phyloP scores from a whole-genome alignment of 768 basidiomycete species.

The Agrocybe praecox region DNA sequence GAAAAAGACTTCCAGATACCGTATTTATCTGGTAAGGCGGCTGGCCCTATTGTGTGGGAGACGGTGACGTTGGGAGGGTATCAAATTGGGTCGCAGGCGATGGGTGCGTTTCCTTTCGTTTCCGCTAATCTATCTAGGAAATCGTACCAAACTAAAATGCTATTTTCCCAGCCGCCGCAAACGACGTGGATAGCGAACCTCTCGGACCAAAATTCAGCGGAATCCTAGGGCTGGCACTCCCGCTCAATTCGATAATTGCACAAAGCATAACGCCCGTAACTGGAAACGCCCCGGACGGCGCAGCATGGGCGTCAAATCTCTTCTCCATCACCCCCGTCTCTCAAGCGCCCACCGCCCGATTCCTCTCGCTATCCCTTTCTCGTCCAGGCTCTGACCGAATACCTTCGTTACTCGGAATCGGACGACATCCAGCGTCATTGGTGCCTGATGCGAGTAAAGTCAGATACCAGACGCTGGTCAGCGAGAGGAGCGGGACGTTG shows the following conservation, averaged over 20 bases:
- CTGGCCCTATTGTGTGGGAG: conserved; percentile 75
- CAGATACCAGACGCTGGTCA: conserved; percentile 48
- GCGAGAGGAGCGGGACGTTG: conserved; percentile 38
- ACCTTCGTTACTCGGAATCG: conserved; percentile 69
- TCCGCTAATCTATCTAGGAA: not conserved
- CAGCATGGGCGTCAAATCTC: conserved; percentile 68
- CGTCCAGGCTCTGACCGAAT: conserved; percentile 64
- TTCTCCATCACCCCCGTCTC: conserved; percentile 63
- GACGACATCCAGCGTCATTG: conserved; percentile 59
- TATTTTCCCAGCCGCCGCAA: conserved; percentile 54
- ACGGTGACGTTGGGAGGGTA: conserved; percentile 64
- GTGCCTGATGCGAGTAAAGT: conserved; percentile 55
- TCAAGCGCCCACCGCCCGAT: conserved; percentile 58
- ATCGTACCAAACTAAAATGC: not conserved
- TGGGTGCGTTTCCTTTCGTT: conserved; percentile 47
- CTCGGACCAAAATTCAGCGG: conserved; percentile 61
- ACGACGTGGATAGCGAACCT: conserved; percentile 54
- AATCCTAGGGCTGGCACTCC: conserved; percentile 76
- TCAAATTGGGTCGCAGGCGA: conserved; percentile 62
- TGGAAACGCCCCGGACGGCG: conserved; percentile 60
- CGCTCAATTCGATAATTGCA: conserved; percentile 70
- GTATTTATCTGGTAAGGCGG: conserved; percentile 62
- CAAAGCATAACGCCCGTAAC: conserved; percentile 47
- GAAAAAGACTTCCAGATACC: conserved; percentile 46
- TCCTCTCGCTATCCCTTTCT: conserved; percentile 67